Percentiles rank a stretch among this genome's conserved stretches.
phyloP scores from a whole-genome alignment of 805 yeast species.

The Metschnikowia cerradonensis region DNA sequence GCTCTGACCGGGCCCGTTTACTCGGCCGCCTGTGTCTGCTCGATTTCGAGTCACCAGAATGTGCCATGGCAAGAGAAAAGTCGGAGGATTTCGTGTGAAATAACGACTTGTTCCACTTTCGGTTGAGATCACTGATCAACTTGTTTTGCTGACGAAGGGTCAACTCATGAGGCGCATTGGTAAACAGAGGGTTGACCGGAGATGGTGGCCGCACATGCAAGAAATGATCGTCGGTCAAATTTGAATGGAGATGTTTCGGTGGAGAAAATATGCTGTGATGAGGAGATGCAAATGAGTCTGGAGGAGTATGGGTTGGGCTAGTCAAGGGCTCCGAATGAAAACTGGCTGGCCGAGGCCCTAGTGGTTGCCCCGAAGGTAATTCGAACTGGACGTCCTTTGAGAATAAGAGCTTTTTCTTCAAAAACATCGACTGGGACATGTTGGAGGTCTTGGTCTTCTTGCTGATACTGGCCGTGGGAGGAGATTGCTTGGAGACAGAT shows the following conservation, averaged over 20 bases:
- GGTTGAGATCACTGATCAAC: constrained; percentile 32
- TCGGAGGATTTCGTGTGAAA: constrained; percentile 1
- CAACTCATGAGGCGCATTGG: constrained; percentile 2
- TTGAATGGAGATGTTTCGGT: background rate
- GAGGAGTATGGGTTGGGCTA: background rate
- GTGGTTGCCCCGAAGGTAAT: constrained; percentile 18
- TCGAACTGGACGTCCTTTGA: constrained; percentile 41
- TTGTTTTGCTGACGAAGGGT: constrained; percentile 30
- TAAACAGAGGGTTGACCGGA: background rate
- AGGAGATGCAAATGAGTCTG: constrained; percentile 2
- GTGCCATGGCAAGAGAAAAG: background rate
- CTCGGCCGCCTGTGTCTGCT: constrained; percentile 1
- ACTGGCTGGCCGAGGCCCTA: background rate
- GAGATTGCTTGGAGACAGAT: background rate
- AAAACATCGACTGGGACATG: constrained; percentile 24
- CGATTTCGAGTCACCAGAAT: background rate
- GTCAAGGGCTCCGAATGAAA: constrained; percentile 1
- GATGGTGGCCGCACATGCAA: constrained; percentile 3
- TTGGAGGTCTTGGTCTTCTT: constrained; percentile 17
- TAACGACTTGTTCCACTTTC: constrained; percentile 37
- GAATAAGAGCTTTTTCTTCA: constrained; percentile 30
- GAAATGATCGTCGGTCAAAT: background rate
- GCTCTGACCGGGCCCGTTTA: constrained; percentile 19
- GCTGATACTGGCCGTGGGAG: constrained; percentile 4
- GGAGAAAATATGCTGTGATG: background rate